These are phyloP conservation scores for Phytophthora fragariaefolia DNA, from an alignment of 352 stramenopile species.

Conservation along the genomic window DNA sequence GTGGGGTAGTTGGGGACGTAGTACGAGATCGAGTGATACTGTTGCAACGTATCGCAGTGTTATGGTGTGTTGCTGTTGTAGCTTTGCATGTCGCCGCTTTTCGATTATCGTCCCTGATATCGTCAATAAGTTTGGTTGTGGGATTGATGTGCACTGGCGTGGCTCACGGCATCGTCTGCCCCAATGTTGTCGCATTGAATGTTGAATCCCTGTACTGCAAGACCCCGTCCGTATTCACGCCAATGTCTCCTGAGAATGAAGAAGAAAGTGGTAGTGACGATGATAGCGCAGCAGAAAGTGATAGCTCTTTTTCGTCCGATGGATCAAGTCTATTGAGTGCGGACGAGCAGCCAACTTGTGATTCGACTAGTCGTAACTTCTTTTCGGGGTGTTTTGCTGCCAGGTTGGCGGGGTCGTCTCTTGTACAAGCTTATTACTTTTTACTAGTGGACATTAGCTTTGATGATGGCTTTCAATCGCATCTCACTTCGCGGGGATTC, in stretches of 20 bases:
- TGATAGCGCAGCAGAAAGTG: constrained; percentile 34
- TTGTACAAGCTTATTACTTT: constrained; percentile 70
- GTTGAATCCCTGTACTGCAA: constrained; percentile 38
- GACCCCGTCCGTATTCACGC: constrained; percentile 3
- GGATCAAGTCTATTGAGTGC: constrained; percentile 17
- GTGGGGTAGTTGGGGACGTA: constrained; percentile 56
- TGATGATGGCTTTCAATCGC: neutral
- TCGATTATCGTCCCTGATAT: constrained; percentile 31
- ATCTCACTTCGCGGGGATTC: constrained; percentile 27
- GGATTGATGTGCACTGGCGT: constrained; percentile 48
- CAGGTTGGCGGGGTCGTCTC: constrained; percentile 42
- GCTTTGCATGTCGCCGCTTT: constrained; percentile 51
- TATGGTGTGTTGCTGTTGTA: constrained; percentile 61
- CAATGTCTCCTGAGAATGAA: constrained; percentile 21
- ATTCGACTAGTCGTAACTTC: constrained; percentile 30
- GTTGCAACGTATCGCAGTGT: constrained; percentile 40
- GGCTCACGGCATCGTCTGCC: constrained; percentile 56
- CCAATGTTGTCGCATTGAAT: constrained; percentile 60
- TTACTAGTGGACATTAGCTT: constrained; percentile 46
- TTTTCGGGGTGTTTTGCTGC: constrained; percentile 59
- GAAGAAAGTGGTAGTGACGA: constrained; percentile 28
- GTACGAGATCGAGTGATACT: constrained; percentile 54
- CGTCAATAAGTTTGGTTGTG: constrained; percentile 40
- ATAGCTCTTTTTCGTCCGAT: constrained; percentile 26
- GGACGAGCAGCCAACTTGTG: constrained; percentile 10